Conservation (phyloP, 495 filamentous ascomycete genomes). For the Hyaloscypha bicolor region DNA sequence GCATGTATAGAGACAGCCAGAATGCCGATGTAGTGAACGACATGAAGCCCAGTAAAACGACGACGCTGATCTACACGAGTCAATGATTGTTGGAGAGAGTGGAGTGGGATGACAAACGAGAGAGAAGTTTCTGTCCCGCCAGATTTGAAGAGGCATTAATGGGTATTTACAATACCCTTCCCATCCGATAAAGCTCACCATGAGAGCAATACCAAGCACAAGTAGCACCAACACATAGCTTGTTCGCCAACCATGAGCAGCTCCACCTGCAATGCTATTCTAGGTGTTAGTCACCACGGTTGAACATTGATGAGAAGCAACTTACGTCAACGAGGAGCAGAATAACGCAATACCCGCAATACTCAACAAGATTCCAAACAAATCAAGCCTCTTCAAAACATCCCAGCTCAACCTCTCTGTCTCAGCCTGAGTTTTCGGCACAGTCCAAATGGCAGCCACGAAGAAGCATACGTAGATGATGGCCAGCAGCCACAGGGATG, state of each 20-base stretch:
- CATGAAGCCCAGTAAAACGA: conserved; percentile 55
- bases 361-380: conserved; percentile 61
- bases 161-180: conserved; percentile 52
- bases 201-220: conserved; percentile 56
- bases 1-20: conserved; percentile 59
- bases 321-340: conserved; percentile 64
- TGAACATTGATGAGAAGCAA: conserved; percentile 16
- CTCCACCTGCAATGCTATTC: conserved; percentile 38
- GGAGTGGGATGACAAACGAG: conserved; percentile 43
- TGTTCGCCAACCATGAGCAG: conserved; percentile 59
- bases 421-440: conserved; percentile 57
- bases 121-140: conserved; percentile 54
- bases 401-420: conserved; percentile 49
- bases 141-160: conserved; percentile 58
- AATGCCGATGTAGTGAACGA: conserved; percentile 52
- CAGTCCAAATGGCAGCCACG: conserved; percentile 59
- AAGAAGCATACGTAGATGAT: conserved; percentile 65
- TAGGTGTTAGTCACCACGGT: conserved; percentile 18
- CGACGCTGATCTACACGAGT: conserved; percentile 47
- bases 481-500: conserved; percentile 60
- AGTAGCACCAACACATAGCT: conserved; percentile 64
- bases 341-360: conserved; percentile 68
- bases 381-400: conserved; percentile 60
- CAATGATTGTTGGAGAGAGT: background rate
- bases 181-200: conserved; percentile 62